Conservation (phyloP, 176 grass and related monocot species). For the Olyra latifolia region DNA sequence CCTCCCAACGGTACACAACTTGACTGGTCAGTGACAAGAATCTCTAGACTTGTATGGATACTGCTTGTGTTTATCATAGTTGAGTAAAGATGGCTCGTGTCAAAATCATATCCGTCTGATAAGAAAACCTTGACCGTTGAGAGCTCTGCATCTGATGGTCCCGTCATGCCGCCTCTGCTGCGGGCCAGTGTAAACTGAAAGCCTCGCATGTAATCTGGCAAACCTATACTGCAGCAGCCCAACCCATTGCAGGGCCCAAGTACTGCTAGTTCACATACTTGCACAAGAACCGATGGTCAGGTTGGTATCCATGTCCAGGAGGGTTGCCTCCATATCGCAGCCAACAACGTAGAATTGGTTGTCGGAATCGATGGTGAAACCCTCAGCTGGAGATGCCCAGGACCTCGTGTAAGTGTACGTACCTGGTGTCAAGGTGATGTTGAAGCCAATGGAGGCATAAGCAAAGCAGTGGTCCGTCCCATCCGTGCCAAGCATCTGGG, state of each 20-base stretch:
- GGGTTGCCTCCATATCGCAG: background rate
- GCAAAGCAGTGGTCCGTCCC: background rate
- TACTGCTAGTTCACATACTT: background rate
- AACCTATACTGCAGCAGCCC: constrained; percentile 15
- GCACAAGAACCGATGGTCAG: background rate
- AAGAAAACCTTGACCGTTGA: background rate
- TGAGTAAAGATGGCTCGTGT: background rate
- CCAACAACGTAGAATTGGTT: background rate
- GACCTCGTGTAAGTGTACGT: background rate
- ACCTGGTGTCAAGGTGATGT: background rate
- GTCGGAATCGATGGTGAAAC: background rate
- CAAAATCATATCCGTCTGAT: background rate
- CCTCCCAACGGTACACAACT: background rate
- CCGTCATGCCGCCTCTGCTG: background rate
- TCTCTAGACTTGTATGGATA: background rate
- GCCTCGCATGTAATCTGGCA: background rate
- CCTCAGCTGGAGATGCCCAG: background rate
- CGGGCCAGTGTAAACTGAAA: background rate
- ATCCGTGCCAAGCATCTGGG: background rate
- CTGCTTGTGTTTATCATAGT: background rate
- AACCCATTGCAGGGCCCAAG: background rate
- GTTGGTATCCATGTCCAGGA: background rate
- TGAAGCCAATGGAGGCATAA: background rate
- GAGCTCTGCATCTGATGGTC: background rate
- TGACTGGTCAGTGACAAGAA: background rate